phyloP scores from a whole-genome alignment of 129 eudicot genomes.

The Apium graveolens region DNA sequence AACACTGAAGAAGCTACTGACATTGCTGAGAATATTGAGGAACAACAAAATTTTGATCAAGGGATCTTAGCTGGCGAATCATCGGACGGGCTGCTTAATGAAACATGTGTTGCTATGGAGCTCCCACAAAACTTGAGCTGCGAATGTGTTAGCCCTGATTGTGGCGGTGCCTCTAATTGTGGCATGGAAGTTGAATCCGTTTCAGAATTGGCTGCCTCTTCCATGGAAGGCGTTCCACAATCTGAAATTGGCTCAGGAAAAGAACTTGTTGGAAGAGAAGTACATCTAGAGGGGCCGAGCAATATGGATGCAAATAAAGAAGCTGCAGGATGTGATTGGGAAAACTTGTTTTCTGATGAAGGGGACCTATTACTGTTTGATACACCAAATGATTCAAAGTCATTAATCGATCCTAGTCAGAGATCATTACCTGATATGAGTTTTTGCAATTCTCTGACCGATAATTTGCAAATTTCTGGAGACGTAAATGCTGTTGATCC shows the following conservation, averaged over 20 bases:
- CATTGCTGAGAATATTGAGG: slow-evolving; percentile 26
- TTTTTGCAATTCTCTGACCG: slow-evolving; percentile 16
- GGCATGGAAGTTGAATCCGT: slow-evolving; percentile 3
- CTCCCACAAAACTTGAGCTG: slow-evolving; percentile 29
- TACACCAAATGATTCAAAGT: slow-evolving; percentile 45
- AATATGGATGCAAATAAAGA: slow-evolving; percentile 42
- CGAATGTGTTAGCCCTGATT: slow-evolving; percentile 35
- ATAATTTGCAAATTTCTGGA: slow-evolving; percentile 20
- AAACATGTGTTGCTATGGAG: slow-evolving; percentile 36
- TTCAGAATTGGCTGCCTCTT: slow-evolving; percentile 5
- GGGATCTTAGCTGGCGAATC: slow-evolving; percentile 29
- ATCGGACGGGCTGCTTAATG: slow-evolving; percentile 29
- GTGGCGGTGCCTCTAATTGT: neutral
- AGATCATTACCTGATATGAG: slow-evolving; percentile 19
- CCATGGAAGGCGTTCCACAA: neutral
- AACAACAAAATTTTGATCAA: slow-evolving; percentile 23
- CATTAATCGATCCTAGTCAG: slow-evolving; percentile 28
- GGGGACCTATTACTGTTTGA: slow-evolving; percentile 56
- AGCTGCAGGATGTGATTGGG: slow-evolving; percentile 63
- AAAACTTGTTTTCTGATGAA: slow-evolving; percentile 51
- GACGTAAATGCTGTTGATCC: slow-evolving; percentile 8
- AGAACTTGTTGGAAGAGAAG: slow-evolving; percentile 24
- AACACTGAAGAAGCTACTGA: slow-evolving; percentile 19
- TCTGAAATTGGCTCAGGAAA: slow-evolving; percentile 15
- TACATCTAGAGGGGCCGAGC: slow-evolving; percentile 27